A percentile compares a stretch with the other conserved stretches of the same genome.
Conservation (phyloP, 2,329 filamentous ascomycete species). For the Sporothrix protearum region DNA sequence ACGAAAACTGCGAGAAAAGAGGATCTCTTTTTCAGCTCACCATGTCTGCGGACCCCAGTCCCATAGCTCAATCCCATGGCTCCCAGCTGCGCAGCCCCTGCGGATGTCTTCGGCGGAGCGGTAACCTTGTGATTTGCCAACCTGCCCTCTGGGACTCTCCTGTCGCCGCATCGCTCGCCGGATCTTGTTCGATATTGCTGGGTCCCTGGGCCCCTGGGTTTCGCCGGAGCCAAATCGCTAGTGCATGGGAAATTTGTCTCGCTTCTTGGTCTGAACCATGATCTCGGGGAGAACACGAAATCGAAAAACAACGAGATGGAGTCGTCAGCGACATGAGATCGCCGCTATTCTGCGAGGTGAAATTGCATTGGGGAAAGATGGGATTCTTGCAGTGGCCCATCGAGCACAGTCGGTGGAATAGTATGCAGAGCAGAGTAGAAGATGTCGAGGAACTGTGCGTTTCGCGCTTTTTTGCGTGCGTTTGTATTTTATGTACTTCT, state of each 20-base stretch:
- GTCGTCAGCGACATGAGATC: background rate
- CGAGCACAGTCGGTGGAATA: background rate
- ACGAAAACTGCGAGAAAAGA: background rate
- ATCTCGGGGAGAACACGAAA: background rate
- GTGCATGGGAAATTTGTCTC: background rate
- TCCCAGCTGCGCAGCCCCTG: conserved; percentile 1
- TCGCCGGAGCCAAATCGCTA: background rate
- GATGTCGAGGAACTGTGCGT: background rate
- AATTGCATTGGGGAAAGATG: conserved; percentile 4
- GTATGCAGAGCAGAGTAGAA: background rate
- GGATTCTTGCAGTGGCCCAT: conserved; percentile 1
- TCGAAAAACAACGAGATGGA: background rate
- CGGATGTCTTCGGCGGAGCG: conserved; percentile 5
- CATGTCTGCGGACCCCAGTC: background rate
- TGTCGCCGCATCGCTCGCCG: background rate
- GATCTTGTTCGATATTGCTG: background rate
- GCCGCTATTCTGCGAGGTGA: background rate
- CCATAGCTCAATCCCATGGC: background rate
- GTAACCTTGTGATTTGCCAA: background rate
- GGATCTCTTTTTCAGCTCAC: background rate
- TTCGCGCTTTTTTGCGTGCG: background rate
- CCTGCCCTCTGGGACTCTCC: background rate
- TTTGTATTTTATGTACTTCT: background rate
- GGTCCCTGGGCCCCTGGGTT: background rate
- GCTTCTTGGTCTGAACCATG: conserved; percentile 4